Conservation (phyloP, 1,139 yeast genomes). For the Pichia sp. region DNA sequence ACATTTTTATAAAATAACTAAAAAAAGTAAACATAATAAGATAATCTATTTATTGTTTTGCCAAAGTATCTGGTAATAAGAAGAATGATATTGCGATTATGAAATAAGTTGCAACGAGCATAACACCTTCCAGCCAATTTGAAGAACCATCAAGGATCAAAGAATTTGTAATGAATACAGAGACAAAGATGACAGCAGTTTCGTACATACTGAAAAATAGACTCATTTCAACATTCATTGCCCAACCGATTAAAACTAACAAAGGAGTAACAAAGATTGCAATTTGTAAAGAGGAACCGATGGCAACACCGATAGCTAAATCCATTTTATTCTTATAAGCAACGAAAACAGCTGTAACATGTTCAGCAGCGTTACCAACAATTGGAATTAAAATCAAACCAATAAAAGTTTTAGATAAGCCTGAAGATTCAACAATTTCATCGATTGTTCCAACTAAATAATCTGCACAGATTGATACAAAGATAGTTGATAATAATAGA, state of each 20-base stretch:
- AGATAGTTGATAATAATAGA: slow-evolving; percentile 58
- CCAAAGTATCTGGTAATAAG: slow-evolving; percentile 64
- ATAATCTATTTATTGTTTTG: background rate
- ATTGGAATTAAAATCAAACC: slow-evolving; percentile 92
- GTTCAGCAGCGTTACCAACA: slow-evolving; percentile 98
- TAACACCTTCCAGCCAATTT: slow-evolving; percentile 94
- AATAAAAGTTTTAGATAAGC: slow-evolving; percentile 87
- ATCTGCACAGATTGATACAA: slow-evolving; percentile 90
- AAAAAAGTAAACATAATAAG: slow-evolving; percentile 1
- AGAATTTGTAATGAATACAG: slow-evolving; percentile 82
- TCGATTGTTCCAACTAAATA: slow-evolving; percentile 90
- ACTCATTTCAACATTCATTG: slow-evolving; percentile 84
- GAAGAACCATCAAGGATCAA: slow-evolving; percentile 89
- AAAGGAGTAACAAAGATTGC: slow-evolving; percentile 93
- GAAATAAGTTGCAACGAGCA: slow-evolving; percentile 79
- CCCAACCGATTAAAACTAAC: slow-evolving; percentile 90
- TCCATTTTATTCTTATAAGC: slow-evolving; percentile 98
- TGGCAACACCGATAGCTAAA: slow-evolving; percentile 92
- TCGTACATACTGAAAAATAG: slow-evolving; percentile 88
- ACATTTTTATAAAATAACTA: background rate
- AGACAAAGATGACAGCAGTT: slow-evolving; percentile 80
- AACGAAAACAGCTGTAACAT: slow-evolving; percentile 90
- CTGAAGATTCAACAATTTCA: slow-evolving; percentile 72
- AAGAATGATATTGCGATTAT: slow-evolving; percentile 85
- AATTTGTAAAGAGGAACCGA: slow-evolving; percentile 94